Evolutionary conservation across 225 moss, liverwort and hornwort genomes (phyloP).

Genomic region (Takakia lepidozioides): DNA sequence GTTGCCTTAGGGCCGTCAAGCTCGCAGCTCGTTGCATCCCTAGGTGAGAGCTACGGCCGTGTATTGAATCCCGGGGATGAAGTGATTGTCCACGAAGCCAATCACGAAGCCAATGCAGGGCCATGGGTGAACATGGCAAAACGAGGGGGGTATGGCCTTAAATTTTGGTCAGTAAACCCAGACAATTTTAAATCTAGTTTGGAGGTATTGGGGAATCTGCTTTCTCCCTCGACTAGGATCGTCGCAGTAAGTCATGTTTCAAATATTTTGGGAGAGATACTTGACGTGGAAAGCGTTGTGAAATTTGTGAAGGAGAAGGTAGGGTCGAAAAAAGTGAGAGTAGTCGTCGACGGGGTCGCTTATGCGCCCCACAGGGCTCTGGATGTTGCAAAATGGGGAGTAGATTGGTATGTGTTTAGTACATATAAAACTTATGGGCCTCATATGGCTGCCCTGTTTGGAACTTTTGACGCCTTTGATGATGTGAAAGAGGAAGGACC

Average conservation of each 20-base stretch:
- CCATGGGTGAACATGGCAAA: conserved; percentile 45
- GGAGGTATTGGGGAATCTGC: conserved; percentile 19
- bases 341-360: conserved; percentile 40
- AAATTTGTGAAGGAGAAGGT: conserved; percentile 34
- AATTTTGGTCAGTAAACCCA: conserved; percentile 39
- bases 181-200: conserved; percentile 32
- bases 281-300: conserved; percentile 29
- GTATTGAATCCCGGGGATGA: conserved; percentile 32
- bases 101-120: conserved; percentile 37
- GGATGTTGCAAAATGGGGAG: conserved; percentile 42
- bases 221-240: conserved; percentile 34
- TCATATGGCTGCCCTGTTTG: conserved; percentile 39
- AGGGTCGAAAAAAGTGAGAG: conserved; percentile 20
- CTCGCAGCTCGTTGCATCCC: conserved; percentile 28
- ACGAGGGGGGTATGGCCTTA: conserved; percentile 18
- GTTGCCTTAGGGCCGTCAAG: conserved; percentile 37
- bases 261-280: conserved; percentile 35
- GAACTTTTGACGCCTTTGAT: conserved; percentile 25
- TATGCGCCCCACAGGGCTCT: conserved; percentile 41
- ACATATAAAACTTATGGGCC: conserved; percentile 41
- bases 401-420: conserved; percentile 48
- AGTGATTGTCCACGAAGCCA: conserved; percentile 41
- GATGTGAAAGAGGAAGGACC: conserved; percentile 25
- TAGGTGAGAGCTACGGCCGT: conserved; percentile 26
- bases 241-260: conserved; percentile 43